These are phyloP conservation scores for Lachancea quebecensis DNA, from an alignment of 805 yeast species.

Conservation along the genomic window DNA sequence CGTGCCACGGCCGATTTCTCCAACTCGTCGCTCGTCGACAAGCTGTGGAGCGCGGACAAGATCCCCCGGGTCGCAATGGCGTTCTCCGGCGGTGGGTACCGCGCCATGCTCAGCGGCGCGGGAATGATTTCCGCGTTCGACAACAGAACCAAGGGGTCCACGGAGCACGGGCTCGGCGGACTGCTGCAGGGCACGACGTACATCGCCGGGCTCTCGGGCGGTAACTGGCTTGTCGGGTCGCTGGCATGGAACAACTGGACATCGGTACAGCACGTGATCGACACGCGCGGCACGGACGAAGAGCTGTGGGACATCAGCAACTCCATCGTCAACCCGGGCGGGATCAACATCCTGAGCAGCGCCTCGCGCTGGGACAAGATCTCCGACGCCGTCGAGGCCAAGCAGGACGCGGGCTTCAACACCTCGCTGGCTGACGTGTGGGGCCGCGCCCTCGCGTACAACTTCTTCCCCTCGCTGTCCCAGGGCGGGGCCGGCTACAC, in stretches of 20 bases:
- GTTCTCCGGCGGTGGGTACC: conserved; percentile 82
- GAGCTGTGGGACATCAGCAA: conserved; percentile 66
- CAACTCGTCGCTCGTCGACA: conserved; percentile 13
- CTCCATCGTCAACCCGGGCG: conserved; percentile 58
- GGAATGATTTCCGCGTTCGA: conserved; percentile 78
- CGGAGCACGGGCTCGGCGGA: conserved; percentile 62
- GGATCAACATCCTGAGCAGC: conserved; percentile 49
- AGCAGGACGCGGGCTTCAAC: conserved; percentile 58
- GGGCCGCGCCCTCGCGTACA: conserved; percentile 72
- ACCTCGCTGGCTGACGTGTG: conserved; percentile 67
- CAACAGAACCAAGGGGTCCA: conserved; percentile 54
- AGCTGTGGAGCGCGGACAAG: conserved; percentile 18
- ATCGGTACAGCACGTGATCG: conserved; percentile 51
- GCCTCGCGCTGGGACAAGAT: conserved; percentile 49
- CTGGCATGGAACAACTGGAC: conserved; percentile 69
- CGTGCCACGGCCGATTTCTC: conserved; percentile 22
- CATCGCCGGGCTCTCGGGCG: conserved; percentile 76
- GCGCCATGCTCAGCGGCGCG: conserved; percentile 84
- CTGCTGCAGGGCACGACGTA: conserved; percentile 65
- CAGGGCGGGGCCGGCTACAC: conserved; percentile 61
- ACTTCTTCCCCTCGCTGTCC: conserved; percentile 55
- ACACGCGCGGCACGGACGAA: conserved; percentile 27
- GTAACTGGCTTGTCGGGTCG: conserved; percentile 75
- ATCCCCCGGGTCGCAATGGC: conserved; percentile 47
- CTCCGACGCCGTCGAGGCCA: conserved; percentile 46